A percentile compares a stretch with the other conserved stretches of the same genome.
Conservation (phyloP, 2,329 filamentous ascomycete genomes). For the Venturia pyrina region DNA sequence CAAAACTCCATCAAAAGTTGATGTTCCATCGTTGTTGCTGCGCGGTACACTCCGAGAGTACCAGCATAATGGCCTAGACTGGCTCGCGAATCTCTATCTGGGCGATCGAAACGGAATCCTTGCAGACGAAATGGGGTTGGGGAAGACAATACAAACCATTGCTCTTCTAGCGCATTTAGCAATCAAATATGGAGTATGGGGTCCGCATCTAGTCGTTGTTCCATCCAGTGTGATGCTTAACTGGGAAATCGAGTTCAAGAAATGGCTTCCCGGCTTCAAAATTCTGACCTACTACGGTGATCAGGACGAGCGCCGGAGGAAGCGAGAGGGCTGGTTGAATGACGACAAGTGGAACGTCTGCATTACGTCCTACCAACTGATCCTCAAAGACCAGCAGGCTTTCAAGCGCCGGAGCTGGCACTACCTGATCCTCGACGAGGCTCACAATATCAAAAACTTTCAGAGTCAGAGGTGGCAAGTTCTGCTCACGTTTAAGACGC, state of each 20-base stretch:
- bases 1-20: constrained; percentile 34
- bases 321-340: constrained; percentile 87
- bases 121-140: constrained; percentile 96
- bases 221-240: constrained; percentile 98
- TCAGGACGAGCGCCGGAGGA: constrained; percentile 81
- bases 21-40: constrained; percentile 65
- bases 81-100: constrained; percentile 85
- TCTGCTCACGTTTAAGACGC: constrained; percentile 84
- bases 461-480: constrained; percentile 96
- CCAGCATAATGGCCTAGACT: constrained; percentile 93
- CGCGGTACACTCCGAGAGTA: constrained; percentile 89
- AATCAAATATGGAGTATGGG: constrained; percentile 84
- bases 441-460: constrained; percentile 99
- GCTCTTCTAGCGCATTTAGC: constrained; percentile 86
- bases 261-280: constrained; percentile 96
- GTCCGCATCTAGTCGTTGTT: constrained; percentile 89
- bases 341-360: constrained; percentile 94
- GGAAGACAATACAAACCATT: constrained; percentile 98
- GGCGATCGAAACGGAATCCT: constrained; percentile 93
- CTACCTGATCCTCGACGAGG: constrained; percentile 96
- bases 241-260: constrained; percentile 99
- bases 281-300: constrained; percentile 95
- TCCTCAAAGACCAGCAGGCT: constrained; percentile 85
- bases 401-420: constrained; percentile 93
- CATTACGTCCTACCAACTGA: constrained; percentile 95